These are phyloP conservation scores for Tetracladium marchalianum DNA, from an alignment of 495 filamentous ascomycete species.

Conservation along the genomic window DNA sequence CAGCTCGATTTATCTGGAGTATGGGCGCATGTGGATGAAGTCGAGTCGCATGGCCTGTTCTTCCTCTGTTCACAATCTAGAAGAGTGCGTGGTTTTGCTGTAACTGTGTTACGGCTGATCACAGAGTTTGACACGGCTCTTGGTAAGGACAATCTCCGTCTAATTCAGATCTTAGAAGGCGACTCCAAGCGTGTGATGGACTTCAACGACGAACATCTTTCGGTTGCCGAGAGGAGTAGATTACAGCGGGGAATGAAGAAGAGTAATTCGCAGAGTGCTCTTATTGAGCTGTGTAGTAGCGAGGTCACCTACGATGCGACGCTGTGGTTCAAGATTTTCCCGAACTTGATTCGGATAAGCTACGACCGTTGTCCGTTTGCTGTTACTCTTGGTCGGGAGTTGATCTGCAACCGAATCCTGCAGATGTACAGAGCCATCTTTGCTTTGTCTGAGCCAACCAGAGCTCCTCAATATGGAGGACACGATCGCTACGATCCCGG, in stretches of 20 bases:
- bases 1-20: slow-evolving; percentile 81
- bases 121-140: slow-evolving; percentile 90
- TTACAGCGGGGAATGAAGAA: slow-evolving; percentile 84
- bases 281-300: slow-evolving; percentile 91
- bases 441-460: slow-evolving; percentile 61
- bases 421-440: slow-evolving; percentile 85
- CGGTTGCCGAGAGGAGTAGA: slow-evolving; percentile 84
- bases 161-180: slow-evolving; percentile 87
- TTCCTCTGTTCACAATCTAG: slow-evolving; percentile 94
- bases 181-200: slow-evolving; percentile 83
- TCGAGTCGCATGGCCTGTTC: slow-evolving; percentile 96
- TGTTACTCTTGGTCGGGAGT: slow-evolving; percentile 78
- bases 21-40: slow-evolving; percentile 87
- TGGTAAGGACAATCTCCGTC: slow-evolving; percentile 56
- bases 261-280: slow-evolving; percentile 71
- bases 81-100: slow-evolving; percentile 77
- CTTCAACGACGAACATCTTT: slow-evolving; percentile 85
- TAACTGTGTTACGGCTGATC: slow-evolving; percentile 83
- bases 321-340: slow-evolving; percentile 95
- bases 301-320: slow-evolving; percentile 91
- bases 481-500: slow-evolving; percentile 35
- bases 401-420: slow-evolving; percentile 81
- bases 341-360: slow-evolving; percentile 84
- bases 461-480: slow-evolving; percentile 47
- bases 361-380: slow-evolving; percentile 87